Base-by-base conservation (phyloP, 331 rosid genomes). In the Cydonia oblonga region DNA sequence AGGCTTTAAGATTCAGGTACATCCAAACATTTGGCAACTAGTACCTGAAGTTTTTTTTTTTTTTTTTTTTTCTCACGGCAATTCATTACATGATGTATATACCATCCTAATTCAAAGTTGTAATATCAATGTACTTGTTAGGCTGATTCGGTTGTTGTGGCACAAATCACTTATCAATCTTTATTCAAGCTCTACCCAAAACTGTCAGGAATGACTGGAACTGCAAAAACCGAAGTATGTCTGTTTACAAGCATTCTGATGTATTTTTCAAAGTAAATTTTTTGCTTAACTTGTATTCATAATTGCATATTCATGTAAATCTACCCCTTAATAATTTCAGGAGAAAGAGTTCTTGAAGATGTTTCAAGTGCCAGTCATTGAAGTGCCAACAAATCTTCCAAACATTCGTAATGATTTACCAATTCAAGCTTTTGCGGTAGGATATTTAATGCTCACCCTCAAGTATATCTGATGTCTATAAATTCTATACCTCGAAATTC, bases 161-260 rank as follows among this genome's bases (percentile, higher is more conserved):
- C 98, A n/a, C 98, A 93, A 84, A 91, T 93, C 80, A 93, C 98
- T 20, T 93, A 91, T 76, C 98, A 91, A 79, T 93, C 98, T 81
- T 79, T 93, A 30, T 93, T 93, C 83, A 93, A 93, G 87, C 98
- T 93, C 81, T 93, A 89, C 78, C 98, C 98, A 44, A 93, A 88
- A 83, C 79, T 93, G 76, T 91, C 97, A 30, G 98, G 97, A 84
- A 93, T 93, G 98, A 93, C 97, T 57, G 98, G 98, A 77, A 93
- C 97, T 77, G 98, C 98, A 75, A 93, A 93, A 87, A 93, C 98
- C 23, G 98, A 93, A 89, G 98, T 91, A 80, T 63, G 59, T 60
- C 67, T 75, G n/a, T 42, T 59, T 64, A 82, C 53, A 62, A 61
- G 71, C 77, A 78, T 70, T 54, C 63, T 64, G 67, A 66, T 58